Conservation (phyloP, 768 basidiomycete genomes). For the Rhodocollybia butyracea region DNA sequence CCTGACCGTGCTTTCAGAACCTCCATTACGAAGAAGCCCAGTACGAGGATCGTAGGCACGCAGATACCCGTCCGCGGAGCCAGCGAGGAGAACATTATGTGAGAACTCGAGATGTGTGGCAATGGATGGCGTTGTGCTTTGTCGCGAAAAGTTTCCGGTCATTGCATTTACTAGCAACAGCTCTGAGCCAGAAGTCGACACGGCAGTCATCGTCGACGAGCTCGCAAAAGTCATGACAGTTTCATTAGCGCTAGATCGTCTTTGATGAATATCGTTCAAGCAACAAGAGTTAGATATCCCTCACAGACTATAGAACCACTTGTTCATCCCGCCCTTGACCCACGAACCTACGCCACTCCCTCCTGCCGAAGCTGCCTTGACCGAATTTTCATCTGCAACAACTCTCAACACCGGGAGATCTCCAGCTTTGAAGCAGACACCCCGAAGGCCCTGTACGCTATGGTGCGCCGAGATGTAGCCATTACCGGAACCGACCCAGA, state of each 20-base stretch:
- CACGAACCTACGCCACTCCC: slow-evolving; percentile 68
- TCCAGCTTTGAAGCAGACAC: slow-evolving; percentile 73
- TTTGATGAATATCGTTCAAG: background rate
- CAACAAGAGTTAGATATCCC: background rate
- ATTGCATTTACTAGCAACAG: slow-evolving; percentile 69
- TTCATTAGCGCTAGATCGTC: slow-evolving; percentile 22
- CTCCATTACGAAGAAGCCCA: slow-evolving; percentile 43
- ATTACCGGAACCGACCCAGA: slow-evolving; percentile 79
- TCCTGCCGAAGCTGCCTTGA: slow-evolving; percentile 53
- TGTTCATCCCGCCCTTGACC: slow-evolving; percentile 83
- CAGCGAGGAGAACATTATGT: slow-evolving; percentile 61
- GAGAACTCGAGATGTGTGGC: slow-evolving; percentile 66
- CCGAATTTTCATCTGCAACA: slow-evolving; percentile 72
- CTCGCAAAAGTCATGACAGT: slow-evolving; percentile 43
- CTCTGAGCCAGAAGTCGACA: slow-evolving; percentile 57
- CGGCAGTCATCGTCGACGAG: slow-evolving; percentile 51
- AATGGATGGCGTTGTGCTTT: slow-evolving; percentile 51
- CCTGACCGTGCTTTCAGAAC: slow-evolving; percentile 54
- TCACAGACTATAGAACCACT: slow-evolving; percentile 52
- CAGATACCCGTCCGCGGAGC: slow-evolving; percentile 70
- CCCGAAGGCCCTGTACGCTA: slow-evolving; percentile 57
- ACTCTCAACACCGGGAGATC: slow-evolving; percentile 73
- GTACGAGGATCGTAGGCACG: slow-evolving; percentile 72
- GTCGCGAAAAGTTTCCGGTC: slow-evolving; percentile 63
- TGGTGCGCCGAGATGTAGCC: slow-evolving; percentile 69